A percentile compares a stretch with the other conserved stretches of the same genome.
Evolutionary conservation across 768 basidiomycete genomes (phyloP).

Genomic region (Melanogaster broomeanus): DNA sequence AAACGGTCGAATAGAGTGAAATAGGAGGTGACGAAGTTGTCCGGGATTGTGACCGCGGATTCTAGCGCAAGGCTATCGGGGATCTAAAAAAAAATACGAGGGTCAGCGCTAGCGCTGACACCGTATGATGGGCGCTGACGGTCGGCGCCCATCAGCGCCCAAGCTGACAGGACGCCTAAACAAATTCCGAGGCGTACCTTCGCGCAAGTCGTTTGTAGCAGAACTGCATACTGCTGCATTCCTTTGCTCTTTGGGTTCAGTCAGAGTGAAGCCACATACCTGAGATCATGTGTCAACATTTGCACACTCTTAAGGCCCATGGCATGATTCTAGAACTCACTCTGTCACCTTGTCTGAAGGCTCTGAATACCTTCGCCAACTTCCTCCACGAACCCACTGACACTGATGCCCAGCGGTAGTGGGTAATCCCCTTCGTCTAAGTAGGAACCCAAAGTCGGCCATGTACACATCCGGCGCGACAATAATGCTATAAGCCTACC

Average conservation of each 20-base stretch:
- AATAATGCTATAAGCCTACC: slow-evolving; percentile 42
- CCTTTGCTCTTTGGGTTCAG: slow-evolving; percentile 29
- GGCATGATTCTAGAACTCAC: slow-evolving; percentile 32
- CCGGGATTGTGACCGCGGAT: slow-evolving; percentile 41
- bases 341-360: slow-evolving; percentile 40
- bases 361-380: slow-evolving; percentile 36
- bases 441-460: slow-evolving; percentile 34
- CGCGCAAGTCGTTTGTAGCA: slow-evolving; percentile 31
- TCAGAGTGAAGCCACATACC: slow-evolving; percentile 31
- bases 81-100: slow-evolving; percentile 31
- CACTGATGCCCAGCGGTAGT: slow-evolving; percentile 38
- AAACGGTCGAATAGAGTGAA: slow-evolving; percentile 42
- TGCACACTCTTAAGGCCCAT: not conserved
- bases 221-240: slow-evolving; percentile 40
- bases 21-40: slow-evolving; percentile 44
- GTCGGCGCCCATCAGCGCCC: too few relatives aligned
- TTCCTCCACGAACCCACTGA: slow-evolving; percentile 39
- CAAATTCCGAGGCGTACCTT: slow-evolving; percentile 32
- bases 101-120: too few relatives aligned
- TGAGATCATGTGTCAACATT: slow-evolving; percentile 8
- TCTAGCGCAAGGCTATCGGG: slow-evolving; percentile 41
- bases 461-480: slow-evolving; percentile 43
- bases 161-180: not conserved
- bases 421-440: slow-evolving; percentile 34
- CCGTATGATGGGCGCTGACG: too few relatives aligned